Base-by-base conservation (phyloP, 108 stramenopile genomes). In the Pelagomonas calceolata region DNA sequence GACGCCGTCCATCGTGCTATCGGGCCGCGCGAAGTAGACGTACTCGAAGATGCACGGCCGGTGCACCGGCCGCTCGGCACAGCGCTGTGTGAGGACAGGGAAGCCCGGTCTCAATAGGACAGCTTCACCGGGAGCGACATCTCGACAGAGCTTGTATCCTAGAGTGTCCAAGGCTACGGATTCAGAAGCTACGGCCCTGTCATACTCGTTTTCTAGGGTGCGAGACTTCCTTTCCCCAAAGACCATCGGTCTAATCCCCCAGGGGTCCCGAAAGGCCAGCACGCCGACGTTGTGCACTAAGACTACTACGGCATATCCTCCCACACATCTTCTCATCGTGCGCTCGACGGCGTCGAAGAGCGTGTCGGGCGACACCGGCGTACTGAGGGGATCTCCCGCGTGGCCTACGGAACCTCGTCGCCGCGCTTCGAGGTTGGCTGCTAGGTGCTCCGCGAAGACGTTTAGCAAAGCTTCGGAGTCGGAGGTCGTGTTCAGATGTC, bases 11-110 rank as follows among this genome's bases (percentile, higher is more conserved):
- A 99, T 93, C 70, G 98, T 94, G 15, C 92, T 91, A 82, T 99
- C 98, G 9, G 98, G 98, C 29, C 98, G 87, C 26, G 98, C 94
- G 84, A 99, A 99, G 87, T 99, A 99, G 21, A 99, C 98, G 79
- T 98, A 97, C 86, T 99, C 98, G 79, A 99, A 99, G 64, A 99
- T 92, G 82, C 98, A 99, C 35, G 95, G 97, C 46, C 85, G 65
- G 63, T 82, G 84, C 63, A 70, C 37, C 34, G 83, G 70, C 33
- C 68, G 63, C 31, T 76, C 66, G 51, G 75, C 70, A 71, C 91
- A 92, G 43, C 75, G 67, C 35, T 87, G 85, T 0, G 84, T 79
- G 69, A 89, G 87, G n/a, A n/a, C n/a, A n/a, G n/a, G n/a, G 64
- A 87, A 87, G 34, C 89, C 90, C 10, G 79, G 78, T 30, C 87